Base-by-base conservation (phyloP, 192 early-diverging fungal genomes). In the Phlyctochytrium arcticum region DNA sequence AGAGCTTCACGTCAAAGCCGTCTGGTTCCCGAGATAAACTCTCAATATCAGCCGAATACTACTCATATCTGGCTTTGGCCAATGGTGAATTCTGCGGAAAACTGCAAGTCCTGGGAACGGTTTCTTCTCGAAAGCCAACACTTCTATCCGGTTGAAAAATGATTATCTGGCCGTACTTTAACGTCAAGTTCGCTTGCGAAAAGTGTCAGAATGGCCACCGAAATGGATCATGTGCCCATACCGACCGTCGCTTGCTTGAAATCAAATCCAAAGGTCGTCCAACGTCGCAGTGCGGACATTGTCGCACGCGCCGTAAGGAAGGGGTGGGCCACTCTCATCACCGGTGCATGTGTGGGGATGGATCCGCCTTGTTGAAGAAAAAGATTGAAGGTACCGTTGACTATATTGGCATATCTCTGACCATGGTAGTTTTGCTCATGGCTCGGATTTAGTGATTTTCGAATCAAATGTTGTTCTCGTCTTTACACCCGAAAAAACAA, bases 291-390 rank as follows among this genome's bases (percentile, higher is more conserved):
- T 69, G 67, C 60, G 32, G 29, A 27, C 67, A 69, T 44, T 69
- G 67, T 48, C 21, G 67, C 10, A 12, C 48, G 33, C 30, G 42
- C 15, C 48, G 67, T 4, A 60, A 37, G 42, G 33, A 55, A 4
- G 54, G 60, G 9, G 50, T 56, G n/a, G 67, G 67, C 8, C 67
- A 69, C 36, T 69, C 67, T 23, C 67, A 69, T 36, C 67, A 69
- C 44, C 39, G 39, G 26, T 69, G 67, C 44, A 21, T 59, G 49
- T 69, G 67, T 36, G 67, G 67, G 17, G 67, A 62, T 36, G 48
- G 49, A 23, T n/a, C 44, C 24, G 15, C 46, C 15, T 9, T 17
- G 19, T 26, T 69, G 19, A 69, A 62, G 44, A 51, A 54, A 29
- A 69, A 69, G 50, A 51, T 61, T 12, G 58, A 69, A 53, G 58